Conservation (phyloP, 2,329 filamentous ascomycete species). For the Paradendryphiella salina region DNA sequence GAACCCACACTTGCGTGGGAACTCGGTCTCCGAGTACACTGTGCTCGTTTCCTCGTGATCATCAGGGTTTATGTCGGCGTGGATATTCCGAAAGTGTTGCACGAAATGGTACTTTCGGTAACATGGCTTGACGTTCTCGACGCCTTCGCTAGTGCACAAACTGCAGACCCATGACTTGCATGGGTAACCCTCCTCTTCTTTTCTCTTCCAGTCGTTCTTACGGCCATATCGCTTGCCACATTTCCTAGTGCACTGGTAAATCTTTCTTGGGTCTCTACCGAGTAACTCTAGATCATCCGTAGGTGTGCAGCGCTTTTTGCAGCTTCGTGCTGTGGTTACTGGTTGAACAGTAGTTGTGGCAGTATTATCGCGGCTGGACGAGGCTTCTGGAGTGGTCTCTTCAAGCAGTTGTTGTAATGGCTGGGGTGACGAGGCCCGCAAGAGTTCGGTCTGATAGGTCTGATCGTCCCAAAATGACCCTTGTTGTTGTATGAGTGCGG, state of each 20-base stretch:
- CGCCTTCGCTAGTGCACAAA: slow-evolving; percentile 36
- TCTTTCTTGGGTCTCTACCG: slow-evolving; percentile 40
- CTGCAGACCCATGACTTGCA: slow-evolving; percentile 43
- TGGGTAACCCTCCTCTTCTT: slow-evolving; percentile 46
- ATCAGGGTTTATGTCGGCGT: slow-evolving; percentile 37
- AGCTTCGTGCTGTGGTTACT: slow-evolving; percentile 28
- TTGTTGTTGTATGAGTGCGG: slow-evolving; percentile 31
- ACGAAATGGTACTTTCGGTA: slow-evolving; percentile 45
- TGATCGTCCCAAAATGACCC: slow-evolving; percentile 28
- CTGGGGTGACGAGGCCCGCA: slow-evolving; percentile 19
- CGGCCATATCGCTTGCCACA: slow-evolving; percentile 46
- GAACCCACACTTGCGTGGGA: slow-evolving; percentile 45
- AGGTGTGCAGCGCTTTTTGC: slow-evolving; percentile 43
- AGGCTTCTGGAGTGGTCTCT: slow-evolving; percentile 19
- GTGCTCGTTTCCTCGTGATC: slow-evolving; percentile 40
- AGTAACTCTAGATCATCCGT: slow-evolving; percentile 38
- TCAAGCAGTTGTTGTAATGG: slow-evolving; percentile 10
- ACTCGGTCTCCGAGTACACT: slow-evolving; percentile 41
- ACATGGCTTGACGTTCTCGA: slow-evolving; percentile 44
- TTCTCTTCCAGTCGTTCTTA: slow-evolving; percentile 48
- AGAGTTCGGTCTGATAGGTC: slow-evolving; percentile 19
- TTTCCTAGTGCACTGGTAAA: slow-evolving; percentile 46
- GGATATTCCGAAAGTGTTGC: slow-evolving; percentile 47
- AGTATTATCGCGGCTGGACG: slow-evolving; percentile 24
- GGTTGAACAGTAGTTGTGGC: slow-evolving; percentile 19